phyloP scores from a whole-genome alignment of 305 asterid species.

The Solanum aculeatissimum region DNA sequence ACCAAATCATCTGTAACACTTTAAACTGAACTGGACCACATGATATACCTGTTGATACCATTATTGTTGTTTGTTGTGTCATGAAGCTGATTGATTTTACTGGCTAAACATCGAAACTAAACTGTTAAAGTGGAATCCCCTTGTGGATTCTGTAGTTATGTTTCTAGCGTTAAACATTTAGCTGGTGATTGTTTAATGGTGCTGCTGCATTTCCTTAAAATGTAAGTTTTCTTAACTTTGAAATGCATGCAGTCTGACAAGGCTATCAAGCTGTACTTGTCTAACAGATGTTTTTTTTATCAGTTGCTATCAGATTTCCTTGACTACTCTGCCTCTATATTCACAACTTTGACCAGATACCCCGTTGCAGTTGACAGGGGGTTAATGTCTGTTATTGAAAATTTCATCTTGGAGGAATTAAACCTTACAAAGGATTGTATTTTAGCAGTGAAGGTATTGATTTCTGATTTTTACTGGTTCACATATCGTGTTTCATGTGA shows the following conservation, averaged over 20 bases:
- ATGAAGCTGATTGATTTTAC: not conserved
- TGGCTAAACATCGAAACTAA: not conserved
- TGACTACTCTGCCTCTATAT: slow-evolving; percentile 55
- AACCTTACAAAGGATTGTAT: slow-evolving; percentile 51
- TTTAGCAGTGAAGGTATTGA: slow-evolving; percentile 58
- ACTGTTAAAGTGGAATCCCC: not conserved
- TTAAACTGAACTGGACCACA: not conserved
- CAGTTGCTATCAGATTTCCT: slow-evolving; percentile 85
- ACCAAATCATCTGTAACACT: not conserved
- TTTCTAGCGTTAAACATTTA: not conserved
- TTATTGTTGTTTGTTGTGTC: not conserved
- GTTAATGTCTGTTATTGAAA: slow-evolving; percentile 39
- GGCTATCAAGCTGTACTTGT: not conserved
- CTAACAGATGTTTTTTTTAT: slow-evolving; percentile 19
- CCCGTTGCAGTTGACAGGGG: slow-evolving; percentile 40
- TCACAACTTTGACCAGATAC: slow-evolving; percentile 60
- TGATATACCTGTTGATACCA: not conserved
- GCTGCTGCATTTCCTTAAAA: not conserved
- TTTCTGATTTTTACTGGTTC: slow-evolving; percentile 1
- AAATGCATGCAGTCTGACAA: not conserved
- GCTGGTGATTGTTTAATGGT: not conserved
- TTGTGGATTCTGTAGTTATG: not conserved
- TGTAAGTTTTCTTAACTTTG: not conserved
- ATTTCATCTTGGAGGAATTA: slow-evolving; percentile 66
- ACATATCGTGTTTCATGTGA: not conserved